These are phyloP conservation scores for Dioscorea dumetorum DNA, from an alignment of 106 monocot genomes.

Conservation along the genomic window DNA sequence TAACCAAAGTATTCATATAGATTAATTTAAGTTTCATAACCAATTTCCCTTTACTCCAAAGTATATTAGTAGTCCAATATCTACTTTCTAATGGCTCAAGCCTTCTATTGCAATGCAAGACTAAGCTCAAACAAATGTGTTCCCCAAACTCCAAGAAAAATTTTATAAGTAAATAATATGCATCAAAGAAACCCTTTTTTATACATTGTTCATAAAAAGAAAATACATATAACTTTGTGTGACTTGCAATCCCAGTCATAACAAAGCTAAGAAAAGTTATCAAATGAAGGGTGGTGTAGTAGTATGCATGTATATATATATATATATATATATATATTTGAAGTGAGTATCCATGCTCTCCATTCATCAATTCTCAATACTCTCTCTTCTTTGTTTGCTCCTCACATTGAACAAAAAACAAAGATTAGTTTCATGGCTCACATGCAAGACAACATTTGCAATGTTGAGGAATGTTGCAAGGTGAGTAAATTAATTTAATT, in stretches of 20 bases:
- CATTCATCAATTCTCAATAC: neutral
- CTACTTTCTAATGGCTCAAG: too few relatives aligned
- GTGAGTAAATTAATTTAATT: neutral
- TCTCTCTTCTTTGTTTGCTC: neutral
- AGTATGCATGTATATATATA: too few relatives aligned
- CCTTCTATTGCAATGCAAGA: conserved; percentile 34
- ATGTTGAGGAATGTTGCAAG: neutral
- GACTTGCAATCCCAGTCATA: conserved; percentile 22
- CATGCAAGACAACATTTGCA: conserved; percentile 4
- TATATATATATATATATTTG: too few relatives aligned
- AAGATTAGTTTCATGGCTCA: conserved; percentile 18
- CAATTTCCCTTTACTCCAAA: neutral
- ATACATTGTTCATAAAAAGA: neutral
- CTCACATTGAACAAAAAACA: neutral
- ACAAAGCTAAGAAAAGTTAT: too few relatives aligned
- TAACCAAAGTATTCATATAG: neutral
- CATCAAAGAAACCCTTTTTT: neutral
- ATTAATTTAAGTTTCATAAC: neutral
- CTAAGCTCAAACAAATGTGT: neutral
- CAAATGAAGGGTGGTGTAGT: neutral
- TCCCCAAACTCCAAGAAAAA: conserved; percentile 6
- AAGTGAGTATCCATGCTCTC: neutral
- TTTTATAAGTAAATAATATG: neutral
- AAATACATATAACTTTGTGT: neutral
- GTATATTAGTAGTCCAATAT: neutral